Evolutionary conservation across 2,329 filamentous ascomycete genomes (phyloP).

Genomic region (Pseudonectria foliicola): DNA sequence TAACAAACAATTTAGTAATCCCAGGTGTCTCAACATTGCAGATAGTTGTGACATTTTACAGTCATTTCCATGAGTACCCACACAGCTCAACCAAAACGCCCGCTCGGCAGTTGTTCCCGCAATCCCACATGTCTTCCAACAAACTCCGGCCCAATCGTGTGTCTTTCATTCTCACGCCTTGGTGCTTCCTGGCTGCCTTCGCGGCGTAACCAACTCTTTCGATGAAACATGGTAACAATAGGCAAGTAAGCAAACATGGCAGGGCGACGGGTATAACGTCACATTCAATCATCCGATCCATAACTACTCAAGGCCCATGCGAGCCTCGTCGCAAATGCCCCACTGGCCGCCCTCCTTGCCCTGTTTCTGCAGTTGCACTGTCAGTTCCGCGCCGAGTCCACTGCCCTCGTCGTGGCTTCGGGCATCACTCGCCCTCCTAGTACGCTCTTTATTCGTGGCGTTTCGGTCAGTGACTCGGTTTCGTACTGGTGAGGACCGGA

Average conservation of each 20-base stretch:
- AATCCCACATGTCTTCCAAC: too few species aligned
- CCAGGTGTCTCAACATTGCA: too few species aligned
- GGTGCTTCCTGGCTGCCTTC: too few species aligned
- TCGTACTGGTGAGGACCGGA: conserved; percentile 34
- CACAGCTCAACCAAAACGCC: too few species aligned
- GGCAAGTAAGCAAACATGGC: neutral
- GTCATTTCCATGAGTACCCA: too few species aligned
- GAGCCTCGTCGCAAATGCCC: conserved; percentile 76
- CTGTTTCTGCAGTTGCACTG: conserved; percentile 46
- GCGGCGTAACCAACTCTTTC: too few species aligned
- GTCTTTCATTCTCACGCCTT: too few species aligned
- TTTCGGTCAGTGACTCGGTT: conserved; percentile 33
- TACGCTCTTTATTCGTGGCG: conserved; percentile 27
- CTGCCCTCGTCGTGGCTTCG: conserved; percentile 36
- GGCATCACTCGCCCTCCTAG: conserved; percentile 35
- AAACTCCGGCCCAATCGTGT: too few species aligned
- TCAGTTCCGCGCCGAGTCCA: conserved; percentile 36
- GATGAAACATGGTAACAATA: too few species aligned
- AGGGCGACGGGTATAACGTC: neutral
- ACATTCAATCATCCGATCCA: conserved; percentile 30
- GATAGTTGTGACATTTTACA: too few species aligned
- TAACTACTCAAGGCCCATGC: conserved; percentile 64
- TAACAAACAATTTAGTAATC: too few species aligned
- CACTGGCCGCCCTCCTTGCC: conserved; percentile 55
- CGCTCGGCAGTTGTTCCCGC: too few species aligned